These are phyloP conservation scores for Pseudoperonospora humuli DNA, from an alignment of 352 stramenopile genomes.

Conservation along the genomic window DNA sequence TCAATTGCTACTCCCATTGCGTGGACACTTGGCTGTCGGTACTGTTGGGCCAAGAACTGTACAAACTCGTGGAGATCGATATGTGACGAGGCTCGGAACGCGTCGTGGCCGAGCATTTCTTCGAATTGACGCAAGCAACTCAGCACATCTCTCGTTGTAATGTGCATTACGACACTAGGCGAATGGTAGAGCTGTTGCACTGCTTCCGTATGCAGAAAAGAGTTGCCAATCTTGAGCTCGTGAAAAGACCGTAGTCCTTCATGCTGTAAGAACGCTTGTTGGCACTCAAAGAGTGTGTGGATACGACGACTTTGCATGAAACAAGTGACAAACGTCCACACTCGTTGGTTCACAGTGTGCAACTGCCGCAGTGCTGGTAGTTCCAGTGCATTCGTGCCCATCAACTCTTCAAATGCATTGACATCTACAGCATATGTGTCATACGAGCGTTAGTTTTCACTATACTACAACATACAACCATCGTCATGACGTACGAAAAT, in stretches of 20 bases:
- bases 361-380: conserved; percentile 46
- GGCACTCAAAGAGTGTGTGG: conserved; percentile 71
- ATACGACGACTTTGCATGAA: conserved; percentile 64
- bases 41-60: conserved; percentile 64
- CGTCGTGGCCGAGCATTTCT: conserved; percentile 49
- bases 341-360: conserved; percentile 56
- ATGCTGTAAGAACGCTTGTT: conserved; percentile 51
- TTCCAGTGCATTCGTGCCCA: conserved; percentile 34
- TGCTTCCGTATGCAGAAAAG: conserved; percentile 70
- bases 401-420: conserved; percentile 44
- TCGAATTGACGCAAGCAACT: conserved; percentile 58
- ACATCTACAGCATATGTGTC: conserved; percentile 20
- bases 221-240: conserved; percentile 72
- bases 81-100: conserved; percentile 44
- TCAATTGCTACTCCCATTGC: conserved; percentile 64
- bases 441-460: conserved; percentile 2
- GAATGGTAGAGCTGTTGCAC: conserved; percentile 62
- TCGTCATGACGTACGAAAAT: conserved; percentile 43
- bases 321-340: conserved; percentile 78
- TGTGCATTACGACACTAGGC: conserved; percentile 32
- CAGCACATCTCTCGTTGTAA: conserved; percentile 70
- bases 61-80: conserved; percentile 67
- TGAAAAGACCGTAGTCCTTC: conserved; percentile 57
- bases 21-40: conserved; percentile 46
- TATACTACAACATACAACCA: background rate